Evolutionary conservation across 495 filamentous ascomycete genomes (phyloP).

Genomic region (Penicillium roqueforti): DNA sequence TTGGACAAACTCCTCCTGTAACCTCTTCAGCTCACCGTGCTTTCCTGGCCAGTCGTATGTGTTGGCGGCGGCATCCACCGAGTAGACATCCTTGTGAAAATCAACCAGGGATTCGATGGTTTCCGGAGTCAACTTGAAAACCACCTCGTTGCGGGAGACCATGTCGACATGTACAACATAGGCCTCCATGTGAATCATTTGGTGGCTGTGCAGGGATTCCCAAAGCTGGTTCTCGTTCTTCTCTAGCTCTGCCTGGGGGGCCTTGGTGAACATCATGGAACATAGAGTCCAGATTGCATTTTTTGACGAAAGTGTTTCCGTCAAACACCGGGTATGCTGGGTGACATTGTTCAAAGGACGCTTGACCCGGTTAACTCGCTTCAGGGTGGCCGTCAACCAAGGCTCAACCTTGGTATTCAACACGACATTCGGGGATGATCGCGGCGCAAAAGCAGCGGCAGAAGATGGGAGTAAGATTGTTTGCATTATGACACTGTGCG

Average conservation of each 20-base stretch:
- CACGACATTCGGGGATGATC: constrained; percentile 92
- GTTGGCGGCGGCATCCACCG: constrained; percentile 78
- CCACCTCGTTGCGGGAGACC: constrained; percentile 95
- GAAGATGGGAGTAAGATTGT: constrained; percentile 89
- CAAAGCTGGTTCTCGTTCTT: constrained; percentile 83
- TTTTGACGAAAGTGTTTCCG: constrained; percentile 85
- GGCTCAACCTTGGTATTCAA: constrained; percentile 91
- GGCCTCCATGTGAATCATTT: constrained; percentile 91
- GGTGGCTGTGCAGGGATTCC: constrained; percentile 89
- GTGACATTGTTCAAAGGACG: constrained; percentile 95
- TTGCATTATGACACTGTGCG: constrained; percentile 65
- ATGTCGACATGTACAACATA: constrained; percentile 99
- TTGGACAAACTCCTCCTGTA: constrained; percentile 97
- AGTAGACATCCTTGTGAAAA: constrained; percentile 96
- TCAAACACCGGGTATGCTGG: constrained; percentile 94
- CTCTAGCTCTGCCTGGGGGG: constrained; percentile 80
- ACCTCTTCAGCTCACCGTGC: constrained; percentile 90
- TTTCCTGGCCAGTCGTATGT: constrained; percentile 98
- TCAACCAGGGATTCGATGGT: constrained; percentile 93
- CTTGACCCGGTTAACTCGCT: constrained; percentile 96
- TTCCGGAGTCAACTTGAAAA: constrained; percentile 96
- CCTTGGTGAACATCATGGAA: constrained; percentile 89
- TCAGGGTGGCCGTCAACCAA: constrained; percentile 95
- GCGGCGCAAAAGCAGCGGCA: constrained; percentile 92
- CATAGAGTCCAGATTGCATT: constrained; percentile 95